Percentiles rank a stretch among this genome's conserved stretches.
These are phyloP conservation scores for Dothideomycetidae sp. DNA, from an alignment of 2,329 filamentous ascomycete genomes.

Conservation along the genomic window DNA sequence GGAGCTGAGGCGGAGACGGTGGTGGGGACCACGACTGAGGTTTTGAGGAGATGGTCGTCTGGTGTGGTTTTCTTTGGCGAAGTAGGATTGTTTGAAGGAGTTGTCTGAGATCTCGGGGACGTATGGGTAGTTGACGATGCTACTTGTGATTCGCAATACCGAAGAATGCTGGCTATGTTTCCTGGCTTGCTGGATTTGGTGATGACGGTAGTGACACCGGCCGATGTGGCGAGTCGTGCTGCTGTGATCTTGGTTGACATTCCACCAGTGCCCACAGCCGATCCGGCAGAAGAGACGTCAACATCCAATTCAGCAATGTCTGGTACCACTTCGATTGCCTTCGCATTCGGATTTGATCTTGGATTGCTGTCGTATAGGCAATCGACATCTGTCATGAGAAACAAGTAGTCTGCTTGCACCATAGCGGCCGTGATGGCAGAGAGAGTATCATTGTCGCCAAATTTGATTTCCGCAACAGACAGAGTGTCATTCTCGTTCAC, in stretches of 20 bases:
- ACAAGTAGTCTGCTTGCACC: slow-evolving; percentile 91
- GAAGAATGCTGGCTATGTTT: slow-evolving; percentile 78
- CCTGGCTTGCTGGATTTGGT: slow-evolving; percentile 86
- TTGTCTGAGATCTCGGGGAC: slow-evolving; percentile 13
- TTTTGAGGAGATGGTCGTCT: slow-evolving; percentile 12
- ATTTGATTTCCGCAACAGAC: slow-evolving; percentile 96
- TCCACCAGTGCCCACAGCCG: slow-evolving; percentile 77
- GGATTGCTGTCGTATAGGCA: slow-evolving; percentile 96
- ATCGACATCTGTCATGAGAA: slow-evolving; percentile 98
- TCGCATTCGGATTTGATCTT: slow-evolving; percentile 66
- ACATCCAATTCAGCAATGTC: slow-evolving; percentile 72
- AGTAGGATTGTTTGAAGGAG: too few species aligned
- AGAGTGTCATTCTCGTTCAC: slow-evolving; percentile 98
- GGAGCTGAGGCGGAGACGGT: slow-evolving; percentile 11
- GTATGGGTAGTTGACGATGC: slow-evolving; percentile 1
- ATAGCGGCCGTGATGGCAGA: slow-evolving; percentile 94
- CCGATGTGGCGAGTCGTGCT: slow-evolving; percentile 79
- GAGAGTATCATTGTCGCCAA: slow-evolving; percentile 95
- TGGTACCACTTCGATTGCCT: slow-evolving; percentile 81
- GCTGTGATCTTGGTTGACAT: slow-evolving; percentile 98
- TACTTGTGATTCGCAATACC: slow-evolving; percentile 52
- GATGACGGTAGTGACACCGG: slow-evolving; percentile 90
- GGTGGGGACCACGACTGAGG: slow-evolving; percentile 17
- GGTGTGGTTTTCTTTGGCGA: too few species aligned
- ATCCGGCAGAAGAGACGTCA: slow-evolving; percentile 84